Base-by-base conservation (phyloP, 2,329 filamentous ascomycete species). In the Fusarium incarnatum region DNA sequence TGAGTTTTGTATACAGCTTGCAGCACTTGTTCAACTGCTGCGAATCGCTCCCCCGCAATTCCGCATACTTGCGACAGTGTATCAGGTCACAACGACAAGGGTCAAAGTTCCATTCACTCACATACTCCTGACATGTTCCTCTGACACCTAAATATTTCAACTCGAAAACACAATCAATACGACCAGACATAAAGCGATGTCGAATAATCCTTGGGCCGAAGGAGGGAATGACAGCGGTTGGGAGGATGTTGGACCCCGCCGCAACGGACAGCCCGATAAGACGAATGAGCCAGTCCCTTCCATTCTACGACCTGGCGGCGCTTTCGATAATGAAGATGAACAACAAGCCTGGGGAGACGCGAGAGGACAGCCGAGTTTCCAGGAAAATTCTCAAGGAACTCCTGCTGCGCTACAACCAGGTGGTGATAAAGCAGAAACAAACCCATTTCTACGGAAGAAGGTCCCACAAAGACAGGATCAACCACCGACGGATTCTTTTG, bases 401-500 rank as follows among this genome's bases (percentile, higher is more conserved):
- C 80, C 82, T 5, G 70, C 76, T 22, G 64, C 73, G 4, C 71
- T 82, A 54, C 77, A 73, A 34, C 80, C 82, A 25, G 79, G 77
- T 54, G 73, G 64, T 15, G 72, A 73, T 11, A 77, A 78, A 40
- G 71, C 75, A 27, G 81, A 85, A 60, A 87, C 85, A 22, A 88
- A 88, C 56, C 86, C 86, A 0, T 88, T 88, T 74, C 71, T 81
- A 23, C 85, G 85, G 64, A 83, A 85, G 59, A 86, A 85, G 68
- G 78, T 78, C 6, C 60, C 81, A 6, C 70, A 71, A 44, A 60
- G 64, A 20, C 68, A 67, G 34, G 73, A 71, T 16, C 48, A 74
- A 13, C 75, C 78, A 9, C 78, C 80, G 2, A 76, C 78, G 2
- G 79, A 79, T 13, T 76, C 80, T 4, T 80, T 87, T 27, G 79